Base-by-base conservation (phyloP, 768 basidiomycete genomes). In the Kondoa malvinella region DNA sequence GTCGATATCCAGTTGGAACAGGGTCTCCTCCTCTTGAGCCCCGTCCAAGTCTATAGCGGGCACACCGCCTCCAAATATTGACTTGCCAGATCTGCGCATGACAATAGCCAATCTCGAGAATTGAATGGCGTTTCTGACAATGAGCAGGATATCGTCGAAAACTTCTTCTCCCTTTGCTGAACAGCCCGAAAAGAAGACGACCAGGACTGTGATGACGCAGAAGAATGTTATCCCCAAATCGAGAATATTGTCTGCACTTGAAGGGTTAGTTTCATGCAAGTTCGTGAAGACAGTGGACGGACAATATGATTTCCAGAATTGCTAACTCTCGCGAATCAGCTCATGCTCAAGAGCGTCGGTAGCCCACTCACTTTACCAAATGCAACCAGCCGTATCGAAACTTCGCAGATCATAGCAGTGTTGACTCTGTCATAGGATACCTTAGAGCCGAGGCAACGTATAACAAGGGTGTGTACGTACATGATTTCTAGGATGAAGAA, bases 121-220 rank as follows among this genome's bases (percentile, higher is more conserved):
- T 72, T 92, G 90, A 66, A 99, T 83, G 67, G 91, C 83, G 75
- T 96, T 97, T 56, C 94, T 84, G 25, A 88, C 89, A 71, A 97
- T 85, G 30, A 97, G 85, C 29, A 97, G 80, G 65, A 96, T 79
- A 1, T 90, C 95, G 75, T 97, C 95, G 61, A 97, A 82, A 1
- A 97, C 80, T 74, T 95, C 92, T 78, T 99, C 94, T 74, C 90
- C 88, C 78, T 89, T 89, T 76, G 87, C 89, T 40, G 84, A 86
- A 76, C 90, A 91, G 63, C 87, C 85, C n/a, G 87, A 86, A 75
- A 91, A 89, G 65, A 87, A 84, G 60, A 97, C 84, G 25, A 97
- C 84, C 33, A 92, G 80, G 60, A 99, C 79, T 3, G 95, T 99
- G 68, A 96, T 76, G 2, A 84, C 86, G 75, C 94, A 97, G 78